A percentile compares a stretch with the other conserved stretches of the same genome.
These are phyloP conservation scores for Rhizophora apiculata DNA, from an alignment of 345 rosid species.

Conservation along the genomic window DNA sequence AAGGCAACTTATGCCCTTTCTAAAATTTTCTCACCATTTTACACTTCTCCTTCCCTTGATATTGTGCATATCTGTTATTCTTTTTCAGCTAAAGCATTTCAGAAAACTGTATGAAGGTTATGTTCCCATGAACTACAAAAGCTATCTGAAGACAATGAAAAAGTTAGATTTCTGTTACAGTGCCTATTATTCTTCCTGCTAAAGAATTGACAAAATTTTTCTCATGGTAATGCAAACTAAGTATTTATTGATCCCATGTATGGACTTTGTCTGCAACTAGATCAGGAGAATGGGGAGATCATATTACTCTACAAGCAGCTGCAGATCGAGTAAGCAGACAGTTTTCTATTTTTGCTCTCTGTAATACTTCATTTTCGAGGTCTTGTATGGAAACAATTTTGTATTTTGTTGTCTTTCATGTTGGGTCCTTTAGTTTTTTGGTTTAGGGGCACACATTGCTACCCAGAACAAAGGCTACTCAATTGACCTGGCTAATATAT, in stretches of 20 bases:
- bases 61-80: background rate
- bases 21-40: background rate
- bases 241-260: constrained; percentile 24
- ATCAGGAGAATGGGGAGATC: constrained; percentile 97
- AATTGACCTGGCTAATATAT: too few relatives aligned
- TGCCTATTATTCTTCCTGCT: constrained; percentile 22
- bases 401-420: too few relatives aligned
- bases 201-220: constrained; percentile 2
- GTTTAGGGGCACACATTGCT: too few relatives aligned
- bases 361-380: background rate
- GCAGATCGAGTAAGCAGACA: constrained; percentile 74
- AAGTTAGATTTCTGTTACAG: constrained; percentile 54
- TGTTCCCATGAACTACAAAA: constrained; percentile 86
- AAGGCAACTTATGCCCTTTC: background rate
- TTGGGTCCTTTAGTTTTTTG: too few relatives aligned
- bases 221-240: constrained; percentile 3
- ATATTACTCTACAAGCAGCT: constrained; percentile 91
- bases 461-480: too few relatives aligned
- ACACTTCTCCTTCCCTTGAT: background rate
- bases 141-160: constrained; percentile 79
- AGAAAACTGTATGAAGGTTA: constrained; percentile 71
- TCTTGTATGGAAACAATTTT: background rate
- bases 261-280: constrained; percentile 32
- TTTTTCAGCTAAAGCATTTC: constrained; percentile 65
- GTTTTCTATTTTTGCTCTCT: background rate